Conservation (phyloP, 2,329 filamentous ascomycete genomes). For the Plectosphaerella sp. region DNA sequence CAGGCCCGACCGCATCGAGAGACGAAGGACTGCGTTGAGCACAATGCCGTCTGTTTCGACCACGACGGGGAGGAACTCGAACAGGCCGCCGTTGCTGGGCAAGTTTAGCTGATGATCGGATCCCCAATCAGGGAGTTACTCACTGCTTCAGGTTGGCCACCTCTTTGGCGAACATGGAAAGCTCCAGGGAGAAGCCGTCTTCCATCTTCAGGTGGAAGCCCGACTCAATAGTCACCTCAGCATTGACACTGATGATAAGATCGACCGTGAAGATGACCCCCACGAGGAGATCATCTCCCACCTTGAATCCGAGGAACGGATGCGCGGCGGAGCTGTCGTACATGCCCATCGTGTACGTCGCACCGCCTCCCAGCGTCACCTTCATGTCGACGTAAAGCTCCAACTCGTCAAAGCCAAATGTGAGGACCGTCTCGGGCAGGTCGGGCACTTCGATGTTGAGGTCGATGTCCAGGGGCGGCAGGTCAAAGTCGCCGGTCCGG, state of each 20-base stretch:
- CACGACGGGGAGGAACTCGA: slow-evolving; percentile 53
- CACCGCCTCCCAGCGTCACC: slow-evolving; percentile 31
- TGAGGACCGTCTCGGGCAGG: slow-evolving; percentile 36
- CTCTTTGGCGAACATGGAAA: slow-evolving; percentile 45
- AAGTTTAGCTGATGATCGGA: neutral
- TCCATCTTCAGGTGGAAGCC: slow-evolving; percentile 53
- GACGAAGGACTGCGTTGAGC: slow-evolving; percentile 31
- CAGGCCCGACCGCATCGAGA: too few species aligned
- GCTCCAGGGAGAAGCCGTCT: slow-evolving; percentile 40
- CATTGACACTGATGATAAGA: slow-evolving; percentile 43
- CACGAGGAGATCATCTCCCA: slow-evolving; percentile 31
- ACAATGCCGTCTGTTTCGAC: slow-evolving; percentile 34
- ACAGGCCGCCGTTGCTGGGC: slow-evolving; percentile 43
- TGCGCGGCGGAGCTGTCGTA: slow-evolving; percentile 35
- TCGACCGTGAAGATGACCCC: slow-evolving; percentile 46
- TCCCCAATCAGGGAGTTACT: slow-evolving; percentile 18
- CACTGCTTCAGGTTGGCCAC: slow-evolving; percentile 45
- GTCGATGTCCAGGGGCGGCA: slow-evolving; percentile 33
- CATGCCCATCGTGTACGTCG: slow-evolving; percentile 43
- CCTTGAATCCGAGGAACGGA: slow-evolving; percentile 30
- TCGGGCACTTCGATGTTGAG: slow-evolving; percentile 37
- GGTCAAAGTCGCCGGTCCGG: slow-evolving; percentile 22
- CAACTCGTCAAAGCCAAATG: slow-evolving; percentile 43
- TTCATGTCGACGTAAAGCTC: slow-evolving; percentile 48
- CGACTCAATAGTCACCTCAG: slow-evolving; percentile 42